Base-by-base conservation (phyloP, 2,329 filamentous ascomycete genomes). In the Aspergillus pseudoterreus region DNA sequence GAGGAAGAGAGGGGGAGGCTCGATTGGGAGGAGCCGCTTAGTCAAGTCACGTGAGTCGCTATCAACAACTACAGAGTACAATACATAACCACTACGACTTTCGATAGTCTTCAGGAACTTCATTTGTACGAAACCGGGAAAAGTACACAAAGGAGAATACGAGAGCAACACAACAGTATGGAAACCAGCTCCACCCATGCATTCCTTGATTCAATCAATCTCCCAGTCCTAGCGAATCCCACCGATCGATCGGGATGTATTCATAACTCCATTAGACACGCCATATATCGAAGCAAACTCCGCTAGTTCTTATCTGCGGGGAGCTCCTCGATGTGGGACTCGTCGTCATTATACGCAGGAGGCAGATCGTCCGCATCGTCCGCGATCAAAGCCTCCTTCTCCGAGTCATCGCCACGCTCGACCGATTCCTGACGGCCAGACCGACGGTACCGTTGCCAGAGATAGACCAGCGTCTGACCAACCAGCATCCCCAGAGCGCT, bases 401-500 rank as follows among this genome's bases (percentile, higher is more conserved):
- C 74, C n/a, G 63, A 58, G 27, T 62, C 63, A n/a, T 67, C 65
- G 15, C 69, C 72, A 32, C 66, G 58, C 52, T 73, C 71, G 50
- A 63, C 57, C 33, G 62, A 58, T 41, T 67, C 62, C 43, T 59
- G 50, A 24, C 56, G 58, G 22, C 61, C 54, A 44, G 62, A 63
- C 19, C 69, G 67, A 45, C 67, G 71, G 57, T 68, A 71, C 51
- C 69, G 70, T 45, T 69, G 64, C 74, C 75, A 77, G 43, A 78
- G 45, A 60, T 73, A 75, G 27, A 75, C 66, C 39, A 76, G 67
- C 27, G 68, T 58, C 60, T 77, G 74, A 27, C 75, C 75, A 42
- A 77, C 65, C n/a, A 78, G 60, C 71, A 77, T 75, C 43, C 75
- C 75, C 41, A 78, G 57, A 9, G 71, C 72, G 53, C 71, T 74